Evolutionary conservation across 768 basidiomycete genomes (phyloP).

Genomic region (Rhodotorula taiwanensis): DNA sequence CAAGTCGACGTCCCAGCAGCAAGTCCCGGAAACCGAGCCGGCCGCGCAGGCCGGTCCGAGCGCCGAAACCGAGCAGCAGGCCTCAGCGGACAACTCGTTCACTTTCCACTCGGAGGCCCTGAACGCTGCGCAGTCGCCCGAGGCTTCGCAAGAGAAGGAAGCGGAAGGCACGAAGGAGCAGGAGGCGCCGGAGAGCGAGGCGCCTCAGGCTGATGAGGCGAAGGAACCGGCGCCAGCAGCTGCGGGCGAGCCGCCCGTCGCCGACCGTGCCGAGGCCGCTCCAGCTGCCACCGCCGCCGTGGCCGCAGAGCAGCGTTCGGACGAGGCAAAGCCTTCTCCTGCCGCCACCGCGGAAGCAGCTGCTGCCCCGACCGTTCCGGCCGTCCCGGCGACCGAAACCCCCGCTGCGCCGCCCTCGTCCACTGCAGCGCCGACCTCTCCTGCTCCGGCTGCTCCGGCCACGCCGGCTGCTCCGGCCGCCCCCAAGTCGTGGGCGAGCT

Average conservation of each 20-base stretch:
- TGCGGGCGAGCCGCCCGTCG: too few species aligned
- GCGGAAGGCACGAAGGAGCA: not conserved
- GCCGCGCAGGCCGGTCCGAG: too few species aligned
- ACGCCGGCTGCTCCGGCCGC: conserved; percentile 46
- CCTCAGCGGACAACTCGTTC: conserved; percentile 14
- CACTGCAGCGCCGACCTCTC: conserved; percentile 39
- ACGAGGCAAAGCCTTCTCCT: too few species aligned
- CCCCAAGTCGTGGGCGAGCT: conserved; percentile 84
- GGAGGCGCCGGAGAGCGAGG: conserved; percentile 1
- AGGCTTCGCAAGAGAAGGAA: too few species aligned
- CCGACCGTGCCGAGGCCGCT: not conserved
- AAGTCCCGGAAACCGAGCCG: not conserved
- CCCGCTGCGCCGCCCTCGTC: too few species aligned
- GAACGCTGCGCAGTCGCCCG: not conserved
- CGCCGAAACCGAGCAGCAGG: too few species aligned
- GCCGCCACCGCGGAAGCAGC: conserved; percentile 2
- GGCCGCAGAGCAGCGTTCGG: too few species aligned
- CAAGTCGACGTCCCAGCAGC: too few species aligned
- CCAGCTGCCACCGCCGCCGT: not conserved
- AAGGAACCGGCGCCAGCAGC: too few species aligned
- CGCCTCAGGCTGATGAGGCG: too few species aligned
- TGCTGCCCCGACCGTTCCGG: not conserved
- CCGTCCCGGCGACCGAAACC: not conserved
- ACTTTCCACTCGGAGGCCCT: conserved; percentile 12
- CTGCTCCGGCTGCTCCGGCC: conserved; percentile 39